Evolutionary conservation across 2,329 filamentous ascomycete species (phyloP).

Genomic region (Lachnellula arida): DNA sequence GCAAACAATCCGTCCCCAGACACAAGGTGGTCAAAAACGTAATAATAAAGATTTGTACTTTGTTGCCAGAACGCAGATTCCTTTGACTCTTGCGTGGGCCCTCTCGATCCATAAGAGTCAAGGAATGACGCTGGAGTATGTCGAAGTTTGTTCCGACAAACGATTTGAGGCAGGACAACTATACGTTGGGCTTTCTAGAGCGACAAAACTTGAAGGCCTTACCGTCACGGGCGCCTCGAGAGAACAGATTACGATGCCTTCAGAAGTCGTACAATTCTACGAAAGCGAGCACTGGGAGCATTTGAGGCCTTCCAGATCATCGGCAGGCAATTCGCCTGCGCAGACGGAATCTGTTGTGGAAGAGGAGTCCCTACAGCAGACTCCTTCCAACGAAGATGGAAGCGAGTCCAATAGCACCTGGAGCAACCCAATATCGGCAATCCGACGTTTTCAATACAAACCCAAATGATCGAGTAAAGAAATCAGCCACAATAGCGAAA

Average conservation of each 20-base stretch:
- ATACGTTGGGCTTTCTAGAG: constrained; percentile 27
- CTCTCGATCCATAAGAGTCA: constrained; percentile 96
- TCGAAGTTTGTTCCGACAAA: constrained; percentile 22
- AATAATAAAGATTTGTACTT: constrained; percentile 12
- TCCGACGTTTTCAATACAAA: too few relatives aligned
- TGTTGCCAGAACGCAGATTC: constrained; percentile 43
- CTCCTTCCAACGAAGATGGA: too few relatives aligned
- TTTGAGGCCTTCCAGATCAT: constrained; percentile 1
- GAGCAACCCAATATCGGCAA: too few relatives aligned
- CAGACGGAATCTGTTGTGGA: too few relatives aligned
- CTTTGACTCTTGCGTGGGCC: constrained; percentile 90
- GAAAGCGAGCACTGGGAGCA: constrained; percentile 21
- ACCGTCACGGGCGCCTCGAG: constrained; percentile 20
- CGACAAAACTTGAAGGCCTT: constrained; percentile 22
- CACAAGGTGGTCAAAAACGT: constrained; percentile 9
- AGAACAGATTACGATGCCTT: constrained; percentile 17
- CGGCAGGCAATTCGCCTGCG: too few relatives aligned
- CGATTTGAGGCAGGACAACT: constrained; percentile 27
- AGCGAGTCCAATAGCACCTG: too few relatives aligned
- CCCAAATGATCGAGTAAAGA: too few relatives aligned
- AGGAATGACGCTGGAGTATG: constrained; percentile 61
- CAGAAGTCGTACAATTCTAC: constrained; percentile 25
- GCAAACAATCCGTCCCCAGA: constrained; percentile 9
- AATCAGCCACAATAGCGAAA: too few relatives aligned
- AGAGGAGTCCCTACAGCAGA: too few relatives aligned